These are phyloP conservation scores for Quercus lobata DNA, from an alignment of 331 rosid genomes.

Conservation along the genomic window DNA sequence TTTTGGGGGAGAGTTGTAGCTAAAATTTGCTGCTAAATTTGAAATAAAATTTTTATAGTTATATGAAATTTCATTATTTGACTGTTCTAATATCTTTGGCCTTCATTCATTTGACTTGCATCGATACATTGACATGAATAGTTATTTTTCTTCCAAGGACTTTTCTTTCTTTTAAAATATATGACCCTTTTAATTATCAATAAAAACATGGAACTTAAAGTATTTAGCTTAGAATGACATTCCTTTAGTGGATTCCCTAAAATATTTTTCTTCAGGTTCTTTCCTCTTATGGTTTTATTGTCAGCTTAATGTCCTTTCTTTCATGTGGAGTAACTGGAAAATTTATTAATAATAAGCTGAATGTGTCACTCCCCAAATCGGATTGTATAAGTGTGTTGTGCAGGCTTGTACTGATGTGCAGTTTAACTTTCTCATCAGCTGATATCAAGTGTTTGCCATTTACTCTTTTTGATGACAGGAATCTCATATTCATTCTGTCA, in stretches of 20 bases:
- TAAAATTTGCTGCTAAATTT: background rate
- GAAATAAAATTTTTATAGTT: background rate
- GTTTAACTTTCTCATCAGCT: background rate
- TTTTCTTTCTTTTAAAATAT: background rate
- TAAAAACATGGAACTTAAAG: background rate
- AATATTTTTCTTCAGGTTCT: background rate
- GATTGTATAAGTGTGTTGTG: too few species aligned
- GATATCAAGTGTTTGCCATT: background rate
- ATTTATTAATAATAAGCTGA: background rate
- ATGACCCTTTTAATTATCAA: background rate
- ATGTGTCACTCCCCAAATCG: background rate
- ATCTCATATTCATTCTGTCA: constrained; percentile 93
- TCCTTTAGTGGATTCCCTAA: background rate
- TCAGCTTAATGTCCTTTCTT: background rate
- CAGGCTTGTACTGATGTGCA: background rate
- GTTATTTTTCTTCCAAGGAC: background rate
- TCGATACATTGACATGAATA: background rate
- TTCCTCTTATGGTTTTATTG: background rate
- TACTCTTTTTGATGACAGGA: constrained; percentile 49
- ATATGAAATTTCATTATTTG: background rate
- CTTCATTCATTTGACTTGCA: background rate
- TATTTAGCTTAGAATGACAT: constrained; percentile 1
- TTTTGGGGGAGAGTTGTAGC: background rate
- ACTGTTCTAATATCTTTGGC: background rate
- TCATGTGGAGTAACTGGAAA: background rate